phyloP scores from a whole-genome alignment of 2,329 filamentous ascomycete species.

The Calonectria pteridis region DNA sequence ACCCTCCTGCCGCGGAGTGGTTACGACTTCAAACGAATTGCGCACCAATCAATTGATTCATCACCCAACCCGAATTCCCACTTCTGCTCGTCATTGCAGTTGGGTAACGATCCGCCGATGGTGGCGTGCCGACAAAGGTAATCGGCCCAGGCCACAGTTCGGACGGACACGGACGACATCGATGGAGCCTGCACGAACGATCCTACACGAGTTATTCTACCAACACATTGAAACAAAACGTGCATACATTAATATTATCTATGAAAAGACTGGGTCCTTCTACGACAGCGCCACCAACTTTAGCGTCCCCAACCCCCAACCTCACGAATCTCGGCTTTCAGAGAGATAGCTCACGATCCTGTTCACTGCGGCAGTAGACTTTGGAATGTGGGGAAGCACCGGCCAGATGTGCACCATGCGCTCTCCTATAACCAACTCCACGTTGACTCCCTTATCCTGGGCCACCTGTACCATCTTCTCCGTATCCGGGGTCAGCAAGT shows the following conservation, averaged over 20 bases:
- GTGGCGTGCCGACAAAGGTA: not conserved
- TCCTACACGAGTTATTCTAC: not conserved
- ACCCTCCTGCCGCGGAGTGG: too few relatives aligned
- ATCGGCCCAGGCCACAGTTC: not conserved
- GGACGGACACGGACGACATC: not conserved
- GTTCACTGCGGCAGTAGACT: not conserved
- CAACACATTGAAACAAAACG: not conserved
- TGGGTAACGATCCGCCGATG: not conserved
- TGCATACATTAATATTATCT: not conserved
- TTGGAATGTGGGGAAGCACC: not conserved
- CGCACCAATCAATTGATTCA: not conserved
- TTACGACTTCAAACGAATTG: not conserved
- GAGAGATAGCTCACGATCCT: not conserved
- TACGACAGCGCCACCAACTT: not conserved
- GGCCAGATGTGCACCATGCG: constrained; percentile 4
- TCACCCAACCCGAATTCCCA: not conserved
- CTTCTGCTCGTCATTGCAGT: too few relatives aligned
- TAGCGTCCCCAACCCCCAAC: not conserved
- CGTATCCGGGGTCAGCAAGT: not conserved
- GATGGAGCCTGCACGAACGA: not conserved
- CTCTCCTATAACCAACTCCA: not conserved
- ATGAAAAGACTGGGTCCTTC: not conserved
- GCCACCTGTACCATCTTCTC: not conserved
- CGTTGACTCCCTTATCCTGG: not conserved
- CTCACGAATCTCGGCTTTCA: not conserved